phyloP scores from a whole-genome alignment of 495 filamentous ascomycete genomes.

The Penicillium simplicissimum region DNA sequence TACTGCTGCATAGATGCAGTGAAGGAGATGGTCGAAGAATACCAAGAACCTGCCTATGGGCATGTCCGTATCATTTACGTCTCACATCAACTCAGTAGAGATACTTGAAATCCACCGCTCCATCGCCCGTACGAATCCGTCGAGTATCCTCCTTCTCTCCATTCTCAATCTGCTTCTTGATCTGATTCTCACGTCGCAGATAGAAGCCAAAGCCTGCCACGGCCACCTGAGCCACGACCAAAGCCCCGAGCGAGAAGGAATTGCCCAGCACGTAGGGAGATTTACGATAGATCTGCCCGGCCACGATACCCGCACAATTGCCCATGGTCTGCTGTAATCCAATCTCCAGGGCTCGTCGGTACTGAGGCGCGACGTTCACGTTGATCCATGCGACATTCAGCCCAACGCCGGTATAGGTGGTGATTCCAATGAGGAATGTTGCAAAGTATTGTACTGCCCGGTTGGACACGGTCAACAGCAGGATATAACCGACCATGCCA shows the following conservation, averaged over 20 bases:
- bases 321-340: slow-evolving; percentile 60
- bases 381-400: slow-evolving; percentile 59
- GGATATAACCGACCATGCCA: slow-evolving; percentile 52
- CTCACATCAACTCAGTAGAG: slow-evolving; percentile 33
- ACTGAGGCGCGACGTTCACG: slow-evolving; percentile 59
- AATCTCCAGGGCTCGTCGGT: slow-evolving; percentile 54
- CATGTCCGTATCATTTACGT: background rate
- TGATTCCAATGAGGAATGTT: slow-evolving; percentile 54
- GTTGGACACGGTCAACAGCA: slow-evolving; percentile 45
- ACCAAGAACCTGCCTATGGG: background rate
- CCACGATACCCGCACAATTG: slow-evolving; percentile 57
- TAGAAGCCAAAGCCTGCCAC: slow-evolving; percentile 44
- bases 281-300: slow-evolving; percentile 52
- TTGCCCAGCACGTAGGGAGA: slow-evolving; percentile 55
- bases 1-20: too few species aligned
- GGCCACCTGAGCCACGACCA: slow-evolving; percentile 41
- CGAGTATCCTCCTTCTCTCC: slow-evolving; percentile 47
- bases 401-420: slow-evolving; percentile 51
- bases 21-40: too few species aligned
- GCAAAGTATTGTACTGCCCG: slow-evolving; percentile 55
- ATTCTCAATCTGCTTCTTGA: slow-evolving; percentile 42
- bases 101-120: slow-evolving; percentile 51
- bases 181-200: slow-evolving; percentile 38
- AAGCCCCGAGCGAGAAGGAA: slow-evolving; percentile 46
- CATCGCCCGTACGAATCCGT: slow-evolving; percentile 47